Evolutionary conservation across 352 stramenopile genomes (phyloP), one percentile per base, ranked within the genome.

Genomic region (Plasmopara muralis): DNA sequence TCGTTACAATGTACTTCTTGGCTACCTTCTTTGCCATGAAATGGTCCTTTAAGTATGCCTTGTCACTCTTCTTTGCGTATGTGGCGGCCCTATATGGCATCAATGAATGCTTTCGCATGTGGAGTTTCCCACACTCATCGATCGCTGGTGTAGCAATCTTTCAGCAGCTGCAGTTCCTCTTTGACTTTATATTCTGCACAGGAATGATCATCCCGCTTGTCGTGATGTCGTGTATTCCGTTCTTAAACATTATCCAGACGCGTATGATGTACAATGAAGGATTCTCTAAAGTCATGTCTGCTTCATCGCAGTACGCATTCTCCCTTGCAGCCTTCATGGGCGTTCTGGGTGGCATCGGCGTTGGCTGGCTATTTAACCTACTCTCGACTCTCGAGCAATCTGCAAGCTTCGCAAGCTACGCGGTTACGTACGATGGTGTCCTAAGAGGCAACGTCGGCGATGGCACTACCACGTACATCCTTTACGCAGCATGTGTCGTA

Each of bases 231-330:
- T 71, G 70, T 49, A 77, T 86, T 45, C 79, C 79, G 43, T 89
- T 89, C 50, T 61, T 89, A 44, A 88, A 87, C 53, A 49, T 89
- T 20, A 87, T 89, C 47, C 79, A 89, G 62, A 87, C 79, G 44
- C 76, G 79, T 53, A 89, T 89, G 79, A 89, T 89, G 79, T 89
- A 89, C 68, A 89, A 89, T 60, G 68, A 89, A 68, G 79, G 79
- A 4, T 89, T 89, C 55, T 87, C 76, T 1, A 78, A 85, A 58
- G 77, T 87, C 53, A 80, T 89, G 65, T 89, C 79, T 6, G 79
- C 73, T 12, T 87, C 79, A 4, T 87, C 74, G 31, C 79, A 89
- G 58, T 89, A 89, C 55, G 75, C 79, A 5, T 83, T 89, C 43
- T 88, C 77, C 9, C 59, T 89, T 28, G 76, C 77, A 2, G 63